Conservation (phyloP, 2,329 filamentous ascomycete genomes). For the Mollisia scopiformis region DNA sequence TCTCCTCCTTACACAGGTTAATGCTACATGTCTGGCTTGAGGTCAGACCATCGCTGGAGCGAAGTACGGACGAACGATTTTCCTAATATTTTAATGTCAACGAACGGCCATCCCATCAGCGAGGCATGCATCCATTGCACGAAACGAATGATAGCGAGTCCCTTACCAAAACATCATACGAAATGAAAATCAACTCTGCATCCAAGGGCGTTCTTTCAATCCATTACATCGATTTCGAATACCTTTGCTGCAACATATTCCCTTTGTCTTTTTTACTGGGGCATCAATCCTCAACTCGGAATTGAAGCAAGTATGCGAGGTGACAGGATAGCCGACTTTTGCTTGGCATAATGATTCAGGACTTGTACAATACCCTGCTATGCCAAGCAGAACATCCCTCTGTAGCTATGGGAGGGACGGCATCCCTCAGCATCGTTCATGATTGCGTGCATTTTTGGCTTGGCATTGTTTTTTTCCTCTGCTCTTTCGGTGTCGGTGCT, state of each 20-base stretch:
- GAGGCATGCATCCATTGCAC: slow-evolving; percentile 23
- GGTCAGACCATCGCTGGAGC: slow-evolving; percentile 9
- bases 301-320: neutral
- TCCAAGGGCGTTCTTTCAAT: slow-evolving; percentile 23
- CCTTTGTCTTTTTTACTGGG: slow-evolving; percentile 7
- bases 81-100: slow-evolving; percentile 31
- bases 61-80: slow-evolving; percentile 23
- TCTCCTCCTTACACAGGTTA: neutral
- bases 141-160: slow-evolving; percentile 23
- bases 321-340: neutral
- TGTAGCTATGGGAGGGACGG: neutral
- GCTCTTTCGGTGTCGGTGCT: neutral
- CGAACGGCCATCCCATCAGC: slow-evolving; percentile 19
- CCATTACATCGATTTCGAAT: slow-evolving; percentile 17
- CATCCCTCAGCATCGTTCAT: neutral
- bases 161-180: slow-evolving; percentile 13
- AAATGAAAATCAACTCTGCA: slow-evolving; percentile 28
- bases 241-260: slow-evolving; percentile 25
- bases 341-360: neutral
- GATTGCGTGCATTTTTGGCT: slow-evolving; percentile 6
- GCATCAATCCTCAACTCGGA: neutral
- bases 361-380: neutral
- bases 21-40: slow-evolving; percentile 14
- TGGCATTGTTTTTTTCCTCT: neutral
- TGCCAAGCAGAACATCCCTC: neutral